Base-by-base conservation (phyloP, 495 filamentous ascomycete genomes). In the Xylaria telfairii region DNA sequence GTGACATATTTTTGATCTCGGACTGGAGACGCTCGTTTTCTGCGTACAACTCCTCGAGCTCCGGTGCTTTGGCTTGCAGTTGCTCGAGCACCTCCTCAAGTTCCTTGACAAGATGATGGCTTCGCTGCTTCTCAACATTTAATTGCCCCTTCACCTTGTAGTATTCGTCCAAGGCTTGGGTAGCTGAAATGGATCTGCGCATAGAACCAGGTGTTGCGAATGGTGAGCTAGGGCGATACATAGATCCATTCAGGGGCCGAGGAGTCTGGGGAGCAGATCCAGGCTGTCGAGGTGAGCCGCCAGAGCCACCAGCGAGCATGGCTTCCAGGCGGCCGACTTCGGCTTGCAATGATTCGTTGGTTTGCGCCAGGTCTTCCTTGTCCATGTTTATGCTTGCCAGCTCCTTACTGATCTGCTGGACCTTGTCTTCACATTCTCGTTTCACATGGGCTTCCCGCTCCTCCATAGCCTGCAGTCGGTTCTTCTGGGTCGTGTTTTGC, bases 391-490 rank as follows among this genome's bases (percentile, higher is more conserved):
- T 47, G 17, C 70, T 68, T 5, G 75, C 93, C 21, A 92, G 82
- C 77, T 96, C 93, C 51, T 93, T 90, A 60, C 90, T 90, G 34
- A 95, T 82, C 56, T 89, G 86, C 15, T 93, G 91, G 63, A 98
- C 86, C 74, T 96, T 92, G 42, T 92, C 90, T 24, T 93, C 92
- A 8, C 91, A 90, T 73, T 94, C 91, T 49, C 96, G 92, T 77
- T 91, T 92, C 17, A 90, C 88, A 67, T 92, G 89, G 65, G 97
- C 93, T 47, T 97, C 77, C 13, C 89, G 81, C 6, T 89, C 81
- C 74, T 96, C 91, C 51, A 97, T 90, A 65, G 97, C 94, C 73
- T 93, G 91, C 9, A 96, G 86, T 39, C 95, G 88, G 66, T 90
- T 88, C 75, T 90, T 92, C 67, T 95, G 90, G 0, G 92, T 96